A percentile compares a stretch with the other conserved stretches of the same genome.
Conservation (phyloP, 78 protist genomes). For the Polysphondylium violaceum region DNA sequence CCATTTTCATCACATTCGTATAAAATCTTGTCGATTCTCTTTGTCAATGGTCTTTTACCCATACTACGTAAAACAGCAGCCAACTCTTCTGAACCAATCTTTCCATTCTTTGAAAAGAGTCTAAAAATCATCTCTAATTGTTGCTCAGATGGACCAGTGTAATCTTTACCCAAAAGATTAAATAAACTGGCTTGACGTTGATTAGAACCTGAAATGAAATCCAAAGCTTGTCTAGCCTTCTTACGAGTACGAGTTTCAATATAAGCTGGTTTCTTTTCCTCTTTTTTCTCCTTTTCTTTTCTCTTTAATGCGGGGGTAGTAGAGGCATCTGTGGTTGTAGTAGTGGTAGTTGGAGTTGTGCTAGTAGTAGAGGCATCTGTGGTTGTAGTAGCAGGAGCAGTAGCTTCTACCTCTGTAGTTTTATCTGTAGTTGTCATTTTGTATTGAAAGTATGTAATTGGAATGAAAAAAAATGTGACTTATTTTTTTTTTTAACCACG, state of each 20-base stretch:
- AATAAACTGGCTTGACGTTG: constrained; percentile 54
- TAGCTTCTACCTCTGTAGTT: too few species aligned
- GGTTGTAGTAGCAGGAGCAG: too few species aligned
- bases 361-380: too few species aligned
- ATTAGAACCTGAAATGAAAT: constrained; percentile 26
- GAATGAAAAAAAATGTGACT: too few species aligned
- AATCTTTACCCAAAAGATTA: constrained; percentile 54
- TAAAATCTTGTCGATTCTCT: constrained; percentile 63
- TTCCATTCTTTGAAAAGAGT: constrained; percentile 39
- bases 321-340: too few species aligned
- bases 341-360: too few species aligned
- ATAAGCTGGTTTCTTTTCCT: constrained; percentile 2
- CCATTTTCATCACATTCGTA: constrained; percentile 12
- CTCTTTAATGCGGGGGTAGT: too few species aligned
- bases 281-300: not conserved
- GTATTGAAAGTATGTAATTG: too few species aligned
- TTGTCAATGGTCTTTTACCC: constrained; percentile 64
- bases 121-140: constrained; percentile 58
- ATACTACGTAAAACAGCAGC: constrained; percentile 36
- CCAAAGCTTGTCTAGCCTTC: constrained; percentile 70
- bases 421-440: too few species aligned
- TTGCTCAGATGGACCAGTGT: constrained; percentile 67
- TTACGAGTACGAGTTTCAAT: constrained; percentile 62
- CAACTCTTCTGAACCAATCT: constrained; percentile 37
- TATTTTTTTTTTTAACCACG: too few species aligned